phyloP scores from a whole-genome alignment of 73 alveolate genomes.

The Strombidium stylifer region DNA sequence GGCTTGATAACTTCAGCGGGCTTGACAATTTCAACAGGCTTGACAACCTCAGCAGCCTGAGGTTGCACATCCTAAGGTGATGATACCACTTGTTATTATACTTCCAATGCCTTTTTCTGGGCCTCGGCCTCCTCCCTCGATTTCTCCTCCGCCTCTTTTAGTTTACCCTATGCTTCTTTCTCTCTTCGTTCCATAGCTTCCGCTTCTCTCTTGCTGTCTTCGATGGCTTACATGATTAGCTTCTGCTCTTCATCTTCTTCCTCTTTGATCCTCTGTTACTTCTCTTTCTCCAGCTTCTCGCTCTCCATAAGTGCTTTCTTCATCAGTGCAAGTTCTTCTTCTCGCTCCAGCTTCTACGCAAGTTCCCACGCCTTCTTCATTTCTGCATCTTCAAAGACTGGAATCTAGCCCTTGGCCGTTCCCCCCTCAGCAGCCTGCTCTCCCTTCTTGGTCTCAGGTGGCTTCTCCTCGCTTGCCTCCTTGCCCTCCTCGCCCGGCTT shows the following conservation, averaged over 20 bases:
- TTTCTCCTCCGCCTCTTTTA: neutral
- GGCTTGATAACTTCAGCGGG: neutral
- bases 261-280: neutral
- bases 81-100: too few relatives aligned
- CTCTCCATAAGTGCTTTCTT: conserved; percentile 43
- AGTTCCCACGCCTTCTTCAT: conserved; percentile 6
- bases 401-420: conserved; percentile 48
- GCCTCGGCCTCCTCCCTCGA: neutral
- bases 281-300: conserved; percentile 18
- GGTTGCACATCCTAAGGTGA: neutral
- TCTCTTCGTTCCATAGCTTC: too few relatives aligned
- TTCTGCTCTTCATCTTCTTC: conserved; percentile 8
- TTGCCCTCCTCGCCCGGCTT: conserved; percentile 6
- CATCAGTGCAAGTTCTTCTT: conserved; percentile 42
- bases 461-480: conserved; percentile 1
- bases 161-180: neutral
- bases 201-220: too few relatives aligned
- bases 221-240: too few relatives aligned
- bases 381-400: conserved; percentile 33
- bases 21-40: neutral
- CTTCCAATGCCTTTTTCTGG: neutral
- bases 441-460: conserved; percentile 15
- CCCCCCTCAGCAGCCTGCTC: conserved; percentile 1
- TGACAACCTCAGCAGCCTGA: neutral
- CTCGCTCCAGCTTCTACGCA: conserved; percentile 16